phyloP scores from a whole-genome alignment of 108 stramenopile species.

The Cyclotella baltica region DNA sequence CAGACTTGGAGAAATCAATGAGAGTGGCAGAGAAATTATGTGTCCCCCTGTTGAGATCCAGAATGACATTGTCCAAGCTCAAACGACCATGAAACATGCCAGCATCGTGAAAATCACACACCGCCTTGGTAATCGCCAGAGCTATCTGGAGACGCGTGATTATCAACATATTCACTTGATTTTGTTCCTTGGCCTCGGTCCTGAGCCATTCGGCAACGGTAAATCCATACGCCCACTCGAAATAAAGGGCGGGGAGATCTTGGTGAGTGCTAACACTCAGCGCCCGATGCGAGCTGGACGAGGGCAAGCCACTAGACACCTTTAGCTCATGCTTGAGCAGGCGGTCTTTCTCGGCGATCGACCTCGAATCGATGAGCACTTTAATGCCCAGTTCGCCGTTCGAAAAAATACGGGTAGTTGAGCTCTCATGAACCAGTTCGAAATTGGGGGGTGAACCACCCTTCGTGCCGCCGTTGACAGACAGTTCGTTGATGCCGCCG shows the following conservation, averaged over 20 bases:
- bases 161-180: neutral
- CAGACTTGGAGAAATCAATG: neutral
- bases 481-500: neutral
- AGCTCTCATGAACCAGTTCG: neutral
- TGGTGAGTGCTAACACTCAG: neutral
- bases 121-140: neutral
- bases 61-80: neutral
- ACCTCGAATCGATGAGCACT: neutral
- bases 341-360: neutral
- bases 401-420: neutral
- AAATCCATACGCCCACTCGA: conserved; percentile 14
- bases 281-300: neutral
- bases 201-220: conserved; percentile 11
- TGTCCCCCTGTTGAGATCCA: too few species aligned
- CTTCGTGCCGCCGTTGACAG: neutral
- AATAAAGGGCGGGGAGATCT: conserved; percentile 6
- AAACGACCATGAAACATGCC: neutral
- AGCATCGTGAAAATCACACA: neutral
- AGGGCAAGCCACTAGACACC: neutral
- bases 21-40: conserved; percentile 3
- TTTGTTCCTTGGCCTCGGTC: neutral
- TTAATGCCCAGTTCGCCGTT: neutral
- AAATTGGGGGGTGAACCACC: neutral
- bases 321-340: neutral
- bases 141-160: neutral